A percentile compares a stretch with the other conserved stretches of the same genome.
Evolutionary conservation across 2,329 filamentous ascomycete genomes (phyloP).

Genomic region (Trichophaea hybrida): DNA sequence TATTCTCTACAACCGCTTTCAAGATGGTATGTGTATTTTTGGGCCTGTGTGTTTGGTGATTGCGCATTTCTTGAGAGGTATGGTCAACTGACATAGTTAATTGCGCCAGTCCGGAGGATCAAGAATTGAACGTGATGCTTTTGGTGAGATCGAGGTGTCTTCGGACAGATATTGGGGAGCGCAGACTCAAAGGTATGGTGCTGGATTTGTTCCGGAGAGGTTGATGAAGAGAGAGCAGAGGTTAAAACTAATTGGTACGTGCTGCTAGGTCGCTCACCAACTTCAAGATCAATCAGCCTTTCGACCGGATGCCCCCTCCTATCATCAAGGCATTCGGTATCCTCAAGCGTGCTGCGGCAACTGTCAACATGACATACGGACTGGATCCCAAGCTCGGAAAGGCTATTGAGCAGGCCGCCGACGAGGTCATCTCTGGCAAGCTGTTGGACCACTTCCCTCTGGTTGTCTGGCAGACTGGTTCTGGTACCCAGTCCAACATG

Average conservation of each 20-base stretch:
- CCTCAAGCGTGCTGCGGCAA: slow-evolving; percentile 88
- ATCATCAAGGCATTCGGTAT: slow-evolving; percentile 91
- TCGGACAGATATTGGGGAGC: slow-evolving; percentile 97
- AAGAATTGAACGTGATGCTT: slow-evolving; percentile 89
- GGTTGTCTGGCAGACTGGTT: slow-evolving; percentile 98
- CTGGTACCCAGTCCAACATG: slow-evolving; percentile 98
- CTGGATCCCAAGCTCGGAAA: slow-evolving; percentile 80
- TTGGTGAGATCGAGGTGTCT: slow-evolving; percentile 87
- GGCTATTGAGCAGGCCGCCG: slow-evolving; percentile 87
- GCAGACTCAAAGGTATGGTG: slow-evolving; percentile 64
- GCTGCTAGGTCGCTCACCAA: slow-evolving; percentile 61
- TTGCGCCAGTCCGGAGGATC: slow-evolving; percentile 26
- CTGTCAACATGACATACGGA: slow-evolving; percentile 88
- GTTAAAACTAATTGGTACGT: not conserved
- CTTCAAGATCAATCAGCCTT: slow-evolving; percentile 98
- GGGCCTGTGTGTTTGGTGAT: not conserved
- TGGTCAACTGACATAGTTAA: not conserved
- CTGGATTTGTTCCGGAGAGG: slow-evolving; percentile 4
- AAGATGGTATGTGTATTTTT: slow-evolving; percentile 14
- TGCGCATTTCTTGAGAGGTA: not conserved
- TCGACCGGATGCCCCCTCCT: slow-evolving; percentile 92
- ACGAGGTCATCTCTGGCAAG: slow-evolving; percentile 86
- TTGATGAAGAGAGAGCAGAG: not conserved
- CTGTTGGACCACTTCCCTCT: slow-evolving; percentile 95
- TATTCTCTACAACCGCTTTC: slow-evolving; percentile 14